A percentile compares a stretch with the other conserved stretches of the same genome.
Evolutionary conservation across 345 rosid genomes (phyloP).

Genomic region (Mercurialis annua): DNA sequence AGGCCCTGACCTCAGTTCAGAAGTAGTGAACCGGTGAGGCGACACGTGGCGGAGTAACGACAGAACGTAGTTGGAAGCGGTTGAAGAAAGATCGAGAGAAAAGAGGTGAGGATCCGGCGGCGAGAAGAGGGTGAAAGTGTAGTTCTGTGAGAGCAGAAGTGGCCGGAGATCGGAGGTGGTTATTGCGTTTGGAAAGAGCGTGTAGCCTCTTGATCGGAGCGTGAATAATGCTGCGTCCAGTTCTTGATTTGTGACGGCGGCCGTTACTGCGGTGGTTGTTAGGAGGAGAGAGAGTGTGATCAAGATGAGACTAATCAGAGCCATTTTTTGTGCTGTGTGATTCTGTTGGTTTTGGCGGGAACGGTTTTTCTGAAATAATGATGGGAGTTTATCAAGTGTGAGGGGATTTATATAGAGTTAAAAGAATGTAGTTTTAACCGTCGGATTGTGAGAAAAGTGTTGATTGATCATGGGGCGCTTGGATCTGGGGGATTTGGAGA

Average conservation of each 20-base stretch:
- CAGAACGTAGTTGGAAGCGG: slow-evolving; percentile 19
- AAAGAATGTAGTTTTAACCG: neutral
- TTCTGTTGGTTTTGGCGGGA: slow-evolving; percentile 18
- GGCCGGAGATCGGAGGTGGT: slow-evolving; percentile 28
- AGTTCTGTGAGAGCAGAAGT: slow-evolving; percentile 21
- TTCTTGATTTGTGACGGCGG: slow-evolving; percentile 20
- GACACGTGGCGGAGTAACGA: slow-evolving; percentile 32
- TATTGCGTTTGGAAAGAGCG: slow-evolving; percentile 38
- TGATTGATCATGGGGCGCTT: neutral
- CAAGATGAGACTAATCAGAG: neutral
- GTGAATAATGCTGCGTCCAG: slow-evolving; percentile 28
- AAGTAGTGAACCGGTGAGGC: slow-evolving; percentile 18
- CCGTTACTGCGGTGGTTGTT: neutral
- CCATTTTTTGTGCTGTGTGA: neutral
- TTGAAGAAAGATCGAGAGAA: slow-evolving; percentile 35
- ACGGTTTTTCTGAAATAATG: neutral
- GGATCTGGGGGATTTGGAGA: no score
- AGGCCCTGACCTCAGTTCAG: slow-evolving; percentile 13
- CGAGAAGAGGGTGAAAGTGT: slow-evolving; percentile 21
- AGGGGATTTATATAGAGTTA: neutral
- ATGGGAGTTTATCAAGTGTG: neutral
- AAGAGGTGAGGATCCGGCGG: slow-evolving; percentile 31
- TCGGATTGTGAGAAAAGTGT: neutral
- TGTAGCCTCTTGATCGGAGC: slow-evolving; percentile 34
- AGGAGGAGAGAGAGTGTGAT: slow-evolving; percentile 2